A percentile compares a stretch with the other conserved stretches of the same genome.
phyloP scores from a whole-genome alignment of 1,284 basidiomycete genomes.

The Puccinia coronata region DNA sequence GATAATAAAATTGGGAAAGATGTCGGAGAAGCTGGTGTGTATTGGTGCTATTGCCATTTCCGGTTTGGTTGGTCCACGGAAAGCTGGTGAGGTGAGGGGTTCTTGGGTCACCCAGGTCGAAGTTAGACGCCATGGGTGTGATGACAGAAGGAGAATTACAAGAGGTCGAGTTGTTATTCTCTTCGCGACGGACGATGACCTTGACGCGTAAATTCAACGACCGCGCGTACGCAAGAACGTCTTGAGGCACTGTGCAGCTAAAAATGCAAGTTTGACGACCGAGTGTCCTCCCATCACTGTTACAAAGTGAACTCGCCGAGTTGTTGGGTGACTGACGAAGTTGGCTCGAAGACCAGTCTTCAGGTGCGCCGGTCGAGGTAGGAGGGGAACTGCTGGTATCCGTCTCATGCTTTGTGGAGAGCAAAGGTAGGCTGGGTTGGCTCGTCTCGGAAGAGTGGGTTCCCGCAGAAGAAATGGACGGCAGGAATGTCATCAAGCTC shows the following conservation, averaged over 20 bases:
- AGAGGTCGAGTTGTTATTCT: constrained; percentile 8
- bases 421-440: constrained; percentile 54
- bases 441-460: not conserved
- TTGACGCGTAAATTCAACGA: constrained; percentile 30
- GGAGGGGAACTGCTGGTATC: constrained; percentile 51
- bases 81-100: constrained; percentile 1
- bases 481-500: constrained; percentile 84
- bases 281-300: constrained; percentile 26
- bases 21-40: constrained; percentile 24
- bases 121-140: not conserved
- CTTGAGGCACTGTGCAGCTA: constrained; percentile 89
- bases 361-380: not conserved
- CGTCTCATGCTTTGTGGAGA: constrained; percentile 64
- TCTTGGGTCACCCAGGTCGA: not conserved
- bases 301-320: not conserved
- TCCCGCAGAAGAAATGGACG: constrained; percentile 65
- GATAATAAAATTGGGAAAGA: constrained; percentile 18
- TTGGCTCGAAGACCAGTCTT: not conserved
- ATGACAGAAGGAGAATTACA: not conserved
- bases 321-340: constrained; percentile 1
- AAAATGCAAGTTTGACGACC: constrained; percentile 88
- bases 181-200: constrained; percentile 40
- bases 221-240: constrained; percentile 74
- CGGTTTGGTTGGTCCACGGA: constrained; percentile 22
- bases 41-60: not conserved